Conservation (phyloP, 2,329 filamentous ascomycete genomes). For the Colletotrichum sp. region DNA sequence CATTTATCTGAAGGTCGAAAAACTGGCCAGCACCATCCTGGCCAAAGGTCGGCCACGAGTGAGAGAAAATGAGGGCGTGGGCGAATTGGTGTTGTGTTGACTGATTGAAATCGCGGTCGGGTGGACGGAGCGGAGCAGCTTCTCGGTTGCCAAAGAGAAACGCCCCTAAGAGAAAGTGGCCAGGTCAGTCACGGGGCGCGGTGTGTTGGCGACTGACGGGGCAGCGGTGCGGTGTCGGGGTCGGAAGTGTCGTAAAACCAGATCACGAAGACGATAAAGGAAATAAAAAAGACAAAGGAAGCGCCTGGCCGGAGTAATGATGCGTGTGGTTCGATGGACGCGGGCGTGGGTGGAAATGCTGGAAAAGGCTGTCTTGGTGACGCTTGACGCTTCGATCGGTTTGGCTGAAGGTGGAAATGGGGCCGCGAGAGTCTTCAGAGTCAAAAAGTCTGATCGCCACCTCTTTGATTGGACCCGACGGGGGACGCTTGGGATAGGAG, state of each 20-base stretch:
- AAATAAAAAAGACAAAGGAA: slow-evolving; percentile 14
- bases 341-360: slow-evolving; percentile 13
- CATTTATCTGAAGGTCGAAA: slow-evolving; percentile 61
- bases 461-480: slow-evolving; percentile 36
- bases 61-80: slow-evolving; percentile 8
- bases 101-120: not conserved
- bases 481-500: slow-evolving; percentile 1
- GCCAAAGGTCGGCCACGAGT: slow-evolving; percentile 44
- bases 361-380: slow-evolving; percentile 16
- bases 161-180: slow-evolving; percentile 19
- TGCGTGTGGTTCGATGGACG: slow-evolving; percentile 10
- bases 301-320: slow-evolving; percentile 20
- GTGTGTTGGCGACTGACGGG: not conserved
- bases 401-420: slow-evolving; percentile 20
- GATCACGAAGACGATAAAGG: slow-evolving; percentile 14
- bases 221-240: not conserved
- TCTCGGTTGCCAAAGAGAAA: slow-evolving; percentile 2
- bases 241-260: not conserved
- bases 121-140: not conserved
- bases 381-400: slow-evolving; percentile 13
- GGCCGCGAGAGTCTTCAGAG: slow-evolving; percentile 21
- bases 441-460: slow-evolving; percentile 40
- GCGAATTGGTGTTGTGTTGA: slow-evolving; percentile 10
- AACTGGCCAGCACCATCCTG: slow-evolving; percentile 65
- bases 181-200: slow-evolving; percentile 18